phyloP scores from a whole-genome alignment of 2,329 filamentous ascomycete species.

The Fusarium burgessii region DNA sequence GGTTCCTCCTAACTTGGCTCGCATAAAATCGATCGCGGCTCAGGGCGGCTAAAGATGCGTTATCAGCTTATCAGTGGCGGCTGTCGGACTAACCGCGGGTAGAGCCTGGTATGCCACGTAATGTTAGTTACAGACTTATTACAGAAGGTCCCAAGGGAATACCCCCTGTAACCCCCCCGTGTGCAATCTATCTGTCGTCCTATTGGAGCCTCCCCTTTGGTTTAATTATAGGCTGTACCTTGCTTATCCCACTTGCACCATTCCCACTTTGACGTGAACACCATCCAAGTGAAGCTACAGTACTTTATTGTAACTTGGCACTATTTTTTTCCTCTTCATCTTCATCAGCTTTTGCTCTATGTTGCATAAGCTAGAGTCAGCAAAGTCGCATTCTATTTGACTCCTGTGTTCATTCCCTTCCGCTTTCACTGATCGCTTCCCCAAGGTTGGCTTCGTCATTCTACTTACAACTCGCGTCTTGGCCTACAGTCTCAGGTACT shows the following conservation, averaged over 20 bases:
- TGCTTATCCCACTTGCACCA: slow-evolving; percentile 28
- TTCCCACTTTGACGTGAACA: slow-evolving; percentile 31
- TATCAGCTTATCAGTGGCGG: slow-evolving; percentile 37
- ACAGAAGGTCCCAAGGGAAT: slow-evolving; percentile 13
- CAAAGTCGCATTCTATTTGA: not conserved
- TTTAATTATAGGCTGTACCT: slow-evolving; percentile 39
- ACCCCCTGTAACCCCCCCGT: slow-evolving; percentile 23
- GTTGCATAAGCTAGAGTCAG: not conserved
- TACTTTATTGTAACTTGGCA: slow-evolving; percentile 21
- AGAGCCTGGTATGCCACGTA: slow-evolving; percentile 29
- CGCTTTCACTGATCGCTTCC: not conserved
- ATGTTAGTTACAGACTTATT: slow-evolving; percentile 28
- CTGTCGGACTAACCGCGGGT: slow-evolving; percentile 28
- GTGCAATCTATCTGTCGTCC: slow-evolving; percentile 34
- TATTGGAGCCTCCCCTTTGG: slow-evolving; percentile 32
- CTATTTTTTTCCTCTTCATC: slow-evolving; percentile 17
- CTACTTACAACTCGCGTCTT: slow-evolving; percentile 28
- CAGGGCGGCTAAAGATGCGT: slow-evolving; percentile 10
- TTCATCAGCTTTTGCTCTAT: not conserved
- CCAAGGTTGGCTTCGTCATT: slow-evolving; percentile 20
- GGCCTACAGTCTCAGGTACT: slow-evolving; percentile 12
- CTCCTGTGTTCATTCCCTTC: not conserved
- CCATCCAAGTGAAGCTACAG: slow-evolving; percentile 17
- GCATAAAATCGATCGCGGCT: slow-evolving; percentile 5
- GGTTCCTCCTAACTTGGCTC: not conserved